Evolutionary conservation across 768 basidiomycete species (phyloP).

Genomic region (Tulasnella sp.): DNA sequence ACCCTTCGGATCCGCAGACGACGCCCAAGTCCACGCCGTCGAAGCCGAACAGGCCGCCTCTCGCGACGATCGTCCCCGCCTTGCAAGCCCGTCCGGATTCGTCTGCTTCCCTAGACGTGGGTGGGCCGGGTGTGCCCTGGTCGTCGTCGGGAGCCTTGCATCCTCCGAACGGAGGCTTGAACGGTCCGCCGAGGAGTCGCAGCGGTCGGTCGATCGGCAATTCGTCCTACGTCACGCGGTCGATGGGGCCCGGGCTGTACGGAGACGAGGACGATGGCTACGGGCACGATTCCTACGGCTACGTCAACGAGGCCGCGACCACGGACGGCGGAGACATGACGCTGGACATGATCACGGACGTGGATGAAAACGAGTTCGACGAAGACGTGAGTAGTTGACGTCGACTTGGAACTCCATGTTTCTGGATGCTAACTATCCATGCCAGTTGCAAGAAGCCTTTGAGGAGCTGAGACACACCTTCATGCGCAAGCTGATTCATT

Average conservation of each 20-base stretch:
- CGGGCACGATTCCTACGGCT: not conserved
- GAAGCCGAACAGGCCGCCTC: slow-evolving; percentile 6
- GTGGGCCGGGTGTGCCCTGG: slow-evolving; percentile 28
- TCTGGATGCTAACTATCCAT: slow-evolving; percentile 1
- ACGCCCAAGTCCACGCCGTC: slow-evolving; percentile 32
- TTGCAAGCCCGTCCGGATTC: slow-evolving; percentile 17
- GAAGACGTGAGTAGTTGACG: slow-evolving; percentile 29
- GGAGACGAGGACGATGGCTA: slow-evolving; percentile 14
- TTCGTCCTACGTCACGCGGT: slow-evolving; percentile 8
- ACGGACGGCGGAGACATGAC: slow-evolving; percentile 24
- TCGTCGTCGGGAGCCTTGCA: slow-evolving; percentile 23
- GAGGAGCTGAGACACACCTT: slow-evolving; percentile 51
- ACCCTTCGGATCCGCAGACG: not conserved
- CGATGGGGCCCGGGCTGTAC: slow-evolving; percentile 28
- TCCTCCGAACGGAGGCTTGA: slow-evolving; percentile 1
- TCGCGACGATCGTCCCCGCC: slow-evolving; percentile 4
- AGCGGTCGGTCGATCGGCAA: not conserved
- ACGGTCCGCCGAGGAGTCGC: not conserved
- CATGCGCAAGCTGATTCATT: slow-evolving; percentile 63
- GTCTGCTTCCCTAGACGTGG: not conserved
- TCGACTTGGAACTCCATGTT: not conserved
- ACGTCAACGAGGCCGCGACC: not conserved
- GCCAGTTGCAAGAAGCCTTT: slow-evolving; percentile 53
- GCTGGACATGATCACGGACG: slow-evolving; percentile 36
- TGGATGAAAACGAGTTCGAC: slow-evolving; percentile 35